Conservation (phyloP, 768 basidiomycete species). For the Russula abietina region DNA sequence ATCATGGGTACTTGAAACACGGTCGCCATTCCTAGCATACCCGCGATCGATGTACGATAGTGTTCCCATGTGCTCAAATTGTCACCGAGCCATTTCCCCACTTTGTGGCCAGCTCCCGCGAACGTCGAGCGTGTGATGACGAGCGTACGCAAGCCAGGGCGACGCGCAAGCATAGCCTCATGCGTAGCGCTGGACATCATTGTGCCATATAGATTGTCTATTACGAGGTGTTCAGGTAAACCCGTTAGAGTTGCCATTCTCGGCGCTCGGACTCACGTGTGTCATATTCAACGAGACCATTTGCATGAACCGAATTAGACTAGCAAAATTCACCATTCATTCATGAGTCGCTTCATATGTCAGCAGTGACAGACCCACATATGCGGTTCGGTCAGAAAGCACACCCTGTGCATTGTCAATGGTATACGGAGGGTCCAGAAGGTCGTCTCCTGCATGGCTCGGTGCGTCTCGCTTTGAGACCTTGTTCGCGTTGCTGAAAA, state of each 20-base stretch:
- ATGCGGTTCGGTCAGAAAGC: constrained; percentile 50
- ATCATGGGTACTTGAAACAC: constrained; percentile 71
- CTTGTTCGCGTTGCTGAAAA: constrained; percentile 35
- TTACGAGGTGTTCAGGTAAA: not conserved
- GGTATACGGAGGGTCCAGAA: constrained; percentile 49
- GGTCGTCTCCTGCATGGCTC: constrained; percentile 31
- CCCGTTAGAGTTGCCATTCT: not conserved
- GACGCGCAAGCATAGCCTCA: constrained; percentile 54
- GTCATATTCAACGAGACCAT: constrained; percentile 55
- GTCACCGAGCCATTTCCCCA: constrained; percentile 74
- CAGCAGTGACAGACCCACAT: constrained; percentile 34
- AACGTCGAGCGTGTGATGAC: constrained; percentile 73
- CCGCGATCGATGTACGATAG: constrained; percentile 54
- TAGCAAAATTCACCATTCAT: constrained; percentile 12
- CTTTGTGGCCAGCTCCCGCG: constrained; percentile 56
- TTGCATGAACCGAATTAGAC: constrained; percentile 43
- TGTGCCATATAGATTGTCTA: constrained; percentile 60
- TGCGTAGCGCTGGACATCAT: constrained; percentile 65
- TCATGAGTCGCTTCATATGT: too few relatives aligned
- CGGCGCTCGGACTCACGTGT: constrained; percentile 33
- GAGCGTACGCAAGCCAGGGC: constrained; percentile 54
- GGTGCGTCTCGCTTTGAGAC: constrained; percentile 27
- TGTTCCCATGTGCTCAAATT: constrained; percentile 55
- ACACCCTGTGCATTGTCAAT: constrained; percentile 49
- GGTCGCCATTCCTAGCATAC: constrained; percentile 59